Base-by-base conservation (phyloP, 306 rosid species). In the Malus sieversii region DNA sequence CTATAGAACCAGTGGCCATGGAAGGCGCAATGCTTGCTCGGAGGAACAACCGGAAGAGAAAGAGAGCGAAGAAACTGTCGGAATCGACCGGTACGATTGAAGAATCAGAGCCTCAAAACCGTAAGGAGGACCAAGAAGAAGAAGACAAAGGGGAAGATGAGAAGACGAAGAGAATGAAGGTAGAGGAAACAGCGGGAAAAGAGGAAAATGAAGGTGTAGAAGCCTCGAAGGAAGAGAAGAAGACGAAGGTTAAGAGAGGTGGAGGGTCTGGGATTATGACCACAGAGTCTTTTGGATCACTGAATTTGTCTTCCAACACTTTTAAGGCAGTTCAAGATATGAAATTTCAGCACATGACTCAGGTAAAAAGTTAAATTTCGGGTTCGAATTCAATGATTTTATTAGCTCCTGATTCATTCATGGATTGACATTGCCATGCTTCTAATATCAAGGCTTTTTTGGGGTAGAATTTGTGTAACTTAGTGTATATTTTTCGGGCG, bases 211-310 rank as follows among this genome's bases (percentile, higher is more conserved):
- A 12, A 22, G 45, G 45, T 1, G 38, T n/a, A 8, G 15, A 38
- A 61, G 66, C 29, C 16, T 13, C 16, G 18, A 82, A 20, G 10
- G 74, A 61, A 27, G 72, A 80, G 46, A 29, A 15, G 29, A 77
- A 80, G 57, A 58, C 75, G 59, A 73, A 78, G 60, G 79, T 75
- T 61, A 65, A 25, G 72, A 80, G 63, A 75, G 32, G 23, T 27
- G 87, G 77, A 38, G 82, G 77, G 14, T 77, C 83, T 51, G 93
- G 96, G 71, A 92, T 92, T 71, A 90, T 92, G 94, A 90, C 91
- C 30, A 62, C 73, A 0, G 82, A 75, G 73, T 59, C 89, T 14
- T 92, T 92, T 82, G 64, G 66, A n/a, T 84, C 93, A 22, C 83
- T 90, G 45, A 85, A 69, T 22, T 76, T 92, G 73, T 92, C 96